A percentile compares a stretch with the other conserved stretches of the same genome.
Evolutionary conservation across 2,329 filamentous ascomycete genomes (phyloP).

Genomic region (Ascochyta rabiei): DNA sequence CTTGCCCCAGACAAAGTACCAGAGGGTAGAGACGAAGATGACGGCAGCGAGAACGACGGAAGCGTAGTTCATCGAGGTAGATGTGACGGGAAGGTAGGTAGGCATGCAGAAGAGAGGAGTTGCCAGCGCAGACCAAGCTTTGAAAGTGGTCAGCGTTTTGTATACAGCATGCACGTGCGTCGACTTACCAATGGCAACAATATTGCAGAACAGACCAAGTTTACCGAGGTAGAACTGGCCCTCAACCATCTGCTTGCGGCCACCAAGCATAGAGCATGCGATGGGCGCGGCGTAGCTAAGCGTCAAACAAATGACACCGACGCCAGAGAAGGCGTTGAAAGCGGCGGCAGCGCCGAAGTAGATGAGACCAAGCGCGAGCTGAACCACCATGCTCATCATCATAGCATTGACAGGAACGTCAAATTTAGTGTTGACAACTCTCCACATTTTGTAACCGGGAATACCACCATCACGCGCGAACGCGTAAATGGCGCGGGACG

Average conservation of each 20-base stretch:
- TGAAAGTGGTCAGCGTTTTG: neutral
- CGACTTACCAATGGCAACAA: slow-evolving; percentile 66
- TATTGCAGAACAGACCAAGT: slow-evolving; percentile 67
- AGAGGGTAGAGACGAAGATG: slow-evolving; percentile 63
- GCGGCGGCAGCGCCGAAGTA: slow-evolving; percentile 72
- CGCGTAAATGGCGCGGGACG: slow-evolving; percentile 71
- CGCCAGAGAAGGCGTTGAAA: slow-evolving; percentile 75
- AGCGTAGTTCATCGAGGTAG: slow-evolving; percentile 72
- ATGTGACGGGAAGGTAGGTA: slow-evolving; percentile 64
- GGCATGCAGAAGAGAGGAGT: slow-evolving; percentile 79
- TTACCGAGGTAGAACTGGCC: slow-evolving; percentile 67
- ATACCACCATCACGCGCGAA: slow-evolving; percentile 74
- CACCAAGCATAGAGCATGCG: slow-evolving; percentile 65
- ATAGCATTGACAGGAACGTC: slow-evolving; percentile 73
- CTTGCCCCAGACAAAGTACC: slow-evolving; percentile 74
- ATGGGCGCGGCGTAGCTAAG: slow-evolving; percentile 72
- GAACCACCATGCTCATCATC: slow-evolving; percentile 71
- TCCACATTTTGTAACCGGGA: slow-evolving; percentile 66
- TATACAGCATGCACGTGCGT: no score
- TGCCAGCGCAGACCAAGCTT: slow-evolving; percentile 68
- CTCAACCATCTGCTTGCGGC: slow-evolving; percentile 63
- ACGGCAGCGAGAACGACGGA: slow-evolving; percentile 75
- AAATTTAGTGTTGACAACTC: slow-evolving; percentile 64
- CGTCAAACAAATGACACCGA: slow-evolving; percentile 73
- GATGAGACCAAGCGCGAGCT: slow-evolving; percentile 68